phyloP scores from a whole-genome alignment of 306 rosid genomes.

The Coriaria nepalensis region DNA sequence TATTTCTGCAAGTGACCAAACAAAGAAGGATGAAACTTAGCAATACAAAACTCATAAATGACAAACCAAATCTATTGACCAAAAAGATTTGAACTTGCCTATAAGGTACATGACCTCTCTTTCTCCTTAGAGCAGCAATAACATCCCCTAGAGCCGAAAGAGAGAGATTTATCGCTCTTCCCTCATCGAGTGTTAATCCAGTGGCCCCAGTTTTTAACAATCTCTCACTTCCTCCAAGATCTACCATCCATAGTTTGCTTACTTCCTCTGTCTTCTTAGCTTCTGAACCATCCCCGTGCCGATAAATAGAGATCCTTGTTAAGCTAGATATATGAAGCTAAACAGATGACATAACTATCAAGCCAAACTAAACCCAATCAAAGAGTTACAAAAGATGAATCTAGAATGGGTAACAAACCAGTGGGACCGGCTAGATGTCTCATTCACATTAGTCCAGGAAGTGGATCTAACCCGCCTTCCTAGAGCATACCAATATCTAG shows the following conservation, averaged over 20 bases:
- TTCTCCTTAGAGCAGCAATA: conserved; percentile 79
- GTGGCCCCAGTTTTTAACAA: conserved; percentile 83
- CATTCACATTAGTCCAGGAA: conserved; percentile 88
- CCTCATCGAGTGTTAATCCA: conserved; percentile 86
- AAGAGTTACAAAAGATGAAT: conserved; percentile 21
- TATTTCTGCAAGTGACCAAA: conserved; percentile 63
- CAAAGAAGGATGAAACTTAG: conserved; percentile 4
- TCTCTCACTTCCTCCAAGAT: conserved; percentile 95
- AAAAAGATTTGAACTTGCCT: conserved; percentile 36
- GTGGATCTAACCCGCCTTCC: conserved; percentile 79
- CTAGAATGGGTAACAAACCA: conserved; percentile 57
- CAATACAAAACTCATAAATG: neutral
- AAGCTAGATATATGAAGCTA: conserved; percentile 98
- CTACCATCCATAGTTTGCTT: conserved; percentile 95
- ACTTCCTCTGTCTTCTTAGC: conserved; percentile 29
- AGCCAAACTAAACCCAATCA: conserved; percentile 47
- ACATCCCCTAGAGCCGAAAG: conserved; percentile 96
- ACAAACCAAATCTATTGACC: neutral
- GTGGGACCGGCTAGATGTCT: conserved; percentile 95
- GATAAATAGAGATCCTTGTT: conserved; percentile 75
- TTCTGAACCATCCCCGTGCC: conserved; percentile 37
- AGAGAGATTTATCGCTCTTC: conserved; percentile 93
- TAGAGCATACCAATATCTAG: conserved; percentile 76
- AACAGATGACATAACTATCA: conserved; percentile 76
- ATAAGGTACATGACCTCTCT: conserved; percentile 82